Conservation (phyloP, 2,329 filamentous ascomycete genomes). For the Talaromyces verruculosus region DNA sequence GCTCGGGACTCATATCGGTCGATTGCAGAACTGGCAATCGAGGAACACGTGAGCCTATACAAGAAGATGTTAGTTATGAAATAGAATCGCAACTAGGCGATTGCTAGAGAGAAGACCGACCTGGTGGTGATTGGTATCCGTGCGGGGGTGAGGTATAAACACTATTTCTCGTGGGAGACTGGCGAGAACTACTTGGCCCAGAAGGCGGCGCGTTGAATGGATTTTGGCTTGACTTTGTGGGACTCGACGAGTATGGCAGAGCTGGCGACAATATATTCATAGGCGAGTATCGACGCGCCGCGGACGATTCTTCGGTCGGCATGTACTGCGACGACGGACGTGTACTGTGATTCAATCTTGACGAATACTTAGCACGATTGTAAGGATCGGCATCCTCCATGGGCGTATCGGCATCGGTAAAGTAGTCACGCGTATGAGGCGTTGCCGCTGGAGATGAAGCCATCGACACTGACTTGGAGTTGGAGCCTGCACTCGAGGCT, state of each 20-base stretch:
- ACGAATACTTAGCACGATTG: constrained; percentile 79
- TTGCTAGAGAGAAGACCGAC: constrained; percentile 39
- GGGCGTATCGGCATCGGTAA: constrained; percentile 68
- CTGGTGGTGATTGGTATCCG: constrained; percentile 59
- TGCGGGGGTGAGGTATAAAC: constrained; percentile 59
- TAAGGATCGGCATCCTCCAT: constrained; percentile 93
- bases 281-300: constrained; percentile 89
- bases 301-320: constrained; percentile 72
- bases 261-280: constrained; percentile 87
- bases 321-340: constrained; percentile 73
- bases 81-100: not conserved
- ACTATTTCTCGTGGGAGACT: constrained; percentile 69
- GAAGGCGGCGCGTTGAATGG: constrained; percentile 57
- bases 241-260: constrained; percentile 71
- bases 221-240: constrained; percentile 51
- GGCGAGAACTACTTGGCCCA: constrained; percentile 56
- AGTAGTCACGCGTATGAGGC: constrained; percentile 62
- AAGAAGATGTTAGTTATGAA: constrained; percentile 31
- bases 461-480: constrained; percentile 54
- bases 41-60: constrained; percentile 50
- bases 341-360: constrained; percentile 69
- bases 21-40: constrained; percentile 73
- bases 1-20: constrained; percentile 66
- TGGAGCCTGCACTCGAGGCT: constrained; percentile 38
- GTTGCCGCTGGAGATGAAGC: constrained; percentile 61